Evolutionary conservation across 2,329 filamentous ascomycete species (phyloP).

Genomic region (Cercospora sp.): DNA sequence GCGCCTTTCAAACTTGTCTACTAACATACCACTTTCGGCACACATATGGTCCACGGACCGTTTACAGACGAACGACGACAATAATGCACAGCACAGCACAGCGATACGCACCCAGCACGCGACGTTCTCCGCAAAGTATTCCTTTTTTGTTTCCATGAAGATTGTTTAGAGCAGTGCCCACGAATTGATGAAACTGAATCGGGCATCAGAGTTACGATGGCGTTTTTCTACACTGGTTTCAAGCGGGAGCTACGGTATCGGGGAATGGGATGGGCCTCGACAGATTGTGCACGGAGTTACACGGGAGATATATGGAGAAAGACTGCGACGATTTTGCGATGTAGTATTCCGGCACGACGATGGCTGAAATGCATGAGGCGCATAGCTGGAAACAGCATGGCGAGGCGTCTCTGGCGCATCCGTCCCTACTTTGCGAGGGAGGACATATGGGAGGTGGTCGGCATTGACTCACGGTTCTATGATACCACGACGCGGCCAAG

Average conservation of each 20-base stretch:
- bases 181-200: slow-evolving; percentile 2
- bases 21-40: slow-evolving; percentile 2
- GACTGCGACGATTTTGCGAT: slow-evolving; percentile 1
- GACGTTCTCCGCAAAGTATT: neutral
- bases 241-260: neutral
- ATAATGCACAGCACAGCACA: slow-evolving; percentile 2
- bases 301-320: slow-evolving; percentile 2
- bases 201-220: neutral
- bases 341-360: neutral
- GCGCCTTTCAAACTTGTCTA: neutral
- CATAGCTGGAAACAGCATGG: neutral
- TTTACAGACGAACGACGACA: neutral
- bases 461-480: slow-evolving; percentile 5
- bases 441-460: neutral
- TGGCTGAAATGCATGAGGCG: neutral
- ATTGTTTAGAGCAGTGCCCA: neutral
- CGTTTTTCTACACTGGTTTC: neutral
- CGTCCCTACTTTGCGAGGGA: slow-evolving; percentile 1
- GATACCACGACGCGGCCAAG: slow-evolving; percentile 5
- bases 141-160: neutral
- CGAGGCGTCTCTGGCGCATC: neutral
- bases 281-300: neutral
- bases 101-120: neutral
- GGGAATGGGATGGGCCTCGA: neutral
- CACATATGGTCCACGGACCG: neutral